Conservation (phyloP, 2,329 filamentous ascomycete genomes). For the Pseudogymnoascus sp. region DNA sequence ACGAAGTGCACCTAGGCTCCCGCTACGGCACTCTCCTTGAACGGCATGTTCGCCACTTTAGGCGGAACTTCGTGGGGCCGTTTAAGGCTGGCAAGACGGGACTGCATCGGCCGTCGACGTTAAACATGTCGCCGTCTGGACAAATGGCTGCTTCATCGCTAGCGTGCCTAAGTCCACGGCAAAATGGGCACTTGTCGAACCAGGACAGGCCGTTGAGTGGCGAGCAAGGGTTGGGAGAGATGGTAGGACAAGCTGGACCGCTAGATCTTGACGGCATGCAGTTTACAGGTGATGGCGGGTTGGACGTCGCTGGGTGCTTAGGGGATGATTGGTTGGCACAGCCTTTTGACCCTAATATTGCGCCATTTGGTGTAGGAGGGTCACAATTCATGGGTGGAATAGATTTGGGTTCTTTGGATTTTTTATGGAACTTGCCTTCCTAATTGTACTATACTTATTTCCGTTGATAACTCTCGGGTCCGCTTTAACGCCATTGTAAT, state of each 20-base stretch:
- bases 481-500: not conserved
- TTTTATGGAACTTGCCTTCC: constrained; percentile 11
- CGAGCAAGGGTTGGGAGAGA: not conserved
- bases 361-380: constrained; percentile 9
- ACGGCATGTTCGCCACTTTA: constrained; percentile 11
- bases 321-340: constrained; percentile 10
- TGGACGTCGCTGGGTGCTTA: not conserved
- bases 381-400: not conserved
- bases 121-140: not conserved
- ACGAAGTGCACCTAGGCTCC: constrained; percentile 15
- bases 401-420: constrained; percentile 8
- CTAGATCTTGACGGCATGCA: not conserved
- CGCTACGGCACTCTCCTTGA: constrained; percentile 14
- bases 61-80: constrained; percentile 5
- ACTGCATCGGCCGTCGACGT: not conserved
- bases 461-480: not conserved
- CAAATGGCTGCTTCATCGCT: not conserved
- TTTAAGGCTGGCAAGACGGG: not conserved
- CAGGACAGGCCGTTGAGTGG: not conserved
- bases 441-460: not conserved
- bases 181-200: not conserved
- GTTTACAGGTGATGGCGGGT: not conserved
- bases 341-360: constrained; percentile 11
- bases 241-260: not conserved
- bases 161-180: not conserved